Evolutionary conservation across 345 rosid species (phyloP).

Genomic region (Citrus inodora): DNA sequence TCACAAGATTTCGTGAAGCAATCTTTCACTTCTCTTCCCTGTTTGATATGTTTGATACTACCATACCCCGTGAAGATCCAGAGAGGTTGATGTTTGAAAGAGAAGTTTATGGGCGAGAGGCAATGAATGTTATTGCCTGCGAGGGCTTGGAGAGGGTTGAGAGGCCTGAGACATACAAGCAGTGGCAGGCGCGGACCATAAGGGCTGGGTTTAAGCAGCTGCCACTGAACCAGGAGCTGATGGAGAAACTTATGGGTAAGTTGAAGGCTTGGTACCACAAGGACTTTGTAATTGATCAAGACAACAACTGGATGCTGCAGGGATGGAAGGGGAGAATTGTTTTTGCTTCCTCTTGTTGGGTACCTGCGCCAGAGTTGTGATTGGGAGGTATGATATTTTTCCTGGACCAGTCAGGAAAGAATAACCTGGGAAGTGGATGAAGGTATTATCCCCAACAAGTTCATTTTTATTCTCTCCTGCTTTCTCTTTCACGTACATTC

Average conservation of each 20-base stretch:
- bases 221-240: slow-evolving; percentile 40
- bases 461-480: neutral
- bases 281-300: slow-evolving; percentile 65
- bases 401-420: neutral
- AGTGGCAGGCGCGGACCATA: slow-evolving; percentile 57
- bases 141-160: slow-evolving; percentile 74
- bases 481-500: neutral
- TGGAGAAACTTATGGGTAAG: slow-evolving; percentile 32
- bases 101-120: slow-evolving; percentile 61
- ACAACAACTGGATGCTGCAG: slow-evolving; percentile 67
- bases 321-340: slow-evolving; percentile 92
- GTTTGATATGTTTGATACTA: slow-evolving; percentile 61
- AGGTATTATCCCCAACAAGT: slow-evolving; percentile 1
- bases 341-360: slow-evolving; percentile 65
- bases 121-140: slow-evolving; percentile 67
- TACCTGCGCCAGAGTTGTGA: slow-evolving; percentile 30
- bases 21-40: slow-evolving; percentile 64
- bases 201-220: slow-evolving; percentile 70
- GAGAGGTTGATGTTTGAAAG: slow-evolving; percentile 56
- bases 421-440: neutral
- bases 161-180: slow-evolving; percentile 85
- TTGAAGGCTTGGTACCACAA: slow-evolving; percentile 54
- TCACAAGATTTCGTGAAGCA: slow-evolving; percentile 75
- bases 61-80: slow-evolving; percentile 38
- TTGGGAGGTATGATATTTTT: slow-evolving; percentile 1